phyloP scores from a whole-genome alignment of 208 protist species.

The Naegleria fowleri region DNA sequence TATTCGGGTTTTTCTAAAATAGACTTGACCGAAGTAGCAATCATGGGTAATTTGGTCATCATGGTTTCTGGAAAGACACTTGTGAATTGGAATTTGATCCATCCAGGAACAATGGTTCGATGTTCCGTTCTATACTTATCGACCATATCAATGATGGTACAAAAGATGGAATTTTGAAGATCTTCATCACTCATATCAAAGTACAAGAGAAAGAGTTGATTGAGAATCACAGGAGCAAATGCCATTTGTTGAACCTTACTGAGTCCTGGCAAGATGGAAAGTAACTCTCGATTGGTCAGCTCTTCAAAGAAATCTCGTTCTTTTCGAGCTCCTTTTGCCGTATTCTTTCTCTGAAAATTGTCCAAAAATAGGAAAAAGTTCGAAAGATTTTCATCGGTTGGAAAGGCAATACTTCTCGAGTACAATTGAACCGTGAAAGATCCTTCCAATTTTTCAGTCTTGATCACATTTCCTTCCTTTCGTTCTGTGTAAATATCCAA shows the following conservation, averaged over 20 bases:
- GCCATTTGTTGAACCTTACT: background rate
- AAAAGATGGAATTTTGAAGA: background rate
- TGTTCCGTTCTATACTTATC: constrained; percentile 1
- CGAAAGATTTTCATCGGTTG: background rate
- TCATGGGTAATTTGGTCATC: background rate
- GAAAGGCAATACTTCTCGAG: background rate
- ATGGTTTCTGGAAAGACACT: background rate
- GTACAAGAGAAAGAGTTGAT: background rate
- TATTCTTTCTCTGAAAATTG: background rate
- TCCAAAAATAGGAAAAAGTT: background rate
- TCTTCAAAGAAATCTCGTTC: background rate
- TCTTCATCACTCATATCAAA: background rate
- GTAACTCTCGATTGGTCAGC: background rate
- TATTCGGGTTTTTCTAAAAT: background rate
- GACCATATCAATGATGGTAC: background rate
- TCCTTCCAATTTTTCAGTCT: background rate
- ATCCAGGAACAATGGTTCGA: constrained; percentile 1
- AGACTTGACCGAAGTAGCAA: background rate
- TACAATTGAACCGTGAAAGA: background rate
- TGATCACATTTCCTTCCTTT: background rate
- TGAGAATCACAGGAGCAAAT: background rate
- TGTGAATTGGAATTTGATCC: constrained; percentile 17
- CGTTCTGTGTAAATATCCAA: background rate
- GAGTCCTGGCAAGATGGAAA: background rate
- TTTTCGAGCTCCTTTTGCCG: background rate